phyloP scores from a whole-genome alignment of 1,139 yeast genomes.

The Pichiaceae sp. region DNA sequence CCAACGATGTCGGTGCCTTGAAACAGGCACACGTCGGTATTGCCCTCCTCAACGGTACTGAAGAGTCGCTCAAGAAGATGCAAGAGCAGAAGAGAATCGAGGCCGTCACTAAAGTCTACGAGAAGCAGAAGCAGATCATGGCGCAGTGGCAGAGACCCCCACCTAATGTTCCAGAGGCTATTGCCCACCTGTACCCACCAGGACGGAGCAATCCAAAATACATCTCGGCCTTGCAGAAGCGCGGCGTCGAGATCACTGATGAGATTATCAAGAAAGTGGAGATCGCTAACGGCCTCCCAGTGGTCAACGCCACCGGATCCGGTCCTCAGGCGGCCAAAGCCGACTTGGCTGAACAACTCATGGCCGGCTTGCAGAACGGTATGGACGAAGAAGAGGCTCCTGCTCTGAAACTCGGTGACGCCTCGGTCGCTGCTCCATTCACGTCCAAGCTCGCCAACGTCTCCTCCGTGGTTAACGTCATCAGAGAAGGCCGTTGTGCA shows the following conservation, averaged over 20 bases:
- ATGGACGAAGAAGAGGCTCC: constrained; percentile 80
- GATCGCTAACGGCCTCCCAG: constrained; percentile 33
- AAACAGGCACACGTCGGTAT: constrained; percentile 98
- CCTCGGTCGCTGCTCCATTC: constrained; percentile 98
- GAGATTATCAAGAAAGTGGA: constrained; percentile 57
- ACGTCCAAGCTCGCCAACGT: constrained; percentile 92
- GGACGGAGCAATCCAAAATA: constrained; percentile 89
- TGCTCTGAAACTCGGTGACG: constrained; percentile 91
- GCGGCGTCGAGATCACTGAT: constrained; percentile 66
- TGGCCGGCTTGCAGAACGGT: constrained; percentile 47
- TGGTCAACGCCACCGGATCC: constrained; percentile 14
- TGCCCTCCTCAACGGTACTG: constrained; percentile 94
- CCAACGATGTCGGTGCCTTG: constrained; percentile 98
- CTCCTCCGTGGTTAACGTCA: constrained; percentile 83
- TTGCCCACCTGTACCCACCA: constrained; percentile 96
- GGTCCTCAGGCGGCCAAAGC: constrained; percentile 18
- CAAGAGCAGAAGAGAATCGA: constrained; percentile 74
- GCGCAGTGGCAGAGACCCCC: constrained; percentile 73
- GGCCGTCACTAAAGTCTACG: constrained; percentile 59
- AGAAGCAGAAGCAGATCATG: constrained; percentile 76
- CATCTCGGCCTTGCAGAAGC: constrained; percentile 73
- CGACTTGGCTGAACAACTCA: constrained; percentile 65
- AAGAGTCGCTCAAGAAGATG: constrained; percentile 84
- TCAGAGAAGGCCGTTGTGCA: constrained; percentile 99
- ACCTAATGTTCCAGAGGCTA: constrained; percentile 78